Evolutionary conservation across 2,329 filamentous ascomycete species (phyloP), one percentile per base, ranked within the genome.

Genomic region (Cladorrhinum sp.): DNA sequence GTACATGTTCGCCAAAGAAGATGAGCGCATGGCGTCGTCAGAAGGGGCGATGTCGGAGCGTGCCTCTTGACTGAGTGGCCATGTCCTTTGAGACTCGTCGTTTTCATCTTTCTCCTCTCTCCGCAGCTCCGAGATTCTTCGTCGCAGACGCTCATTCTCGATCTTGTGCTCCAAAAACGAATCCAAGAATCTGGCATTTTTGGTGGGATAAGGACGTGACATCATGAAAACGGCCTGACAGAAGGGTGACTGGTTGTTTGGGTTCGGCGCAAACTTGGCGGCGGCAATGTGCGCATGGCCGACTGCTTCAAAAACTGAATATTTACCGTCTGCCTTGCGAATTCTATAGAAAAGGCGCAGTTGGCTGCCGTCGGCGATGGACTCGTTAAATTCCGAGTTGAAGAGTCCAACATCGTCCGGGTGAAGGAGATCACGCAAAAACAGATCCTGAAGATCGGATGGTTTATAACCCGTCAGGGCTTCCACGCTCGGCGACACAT

Each of bases 81-180:
- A 87, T 50, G 86, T 81, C 64, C 81, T 80, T 61, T 86, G 83
- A 56, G 86, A 83, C 60, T 86, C 84, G 62, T 90, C 88, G 16
- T 82, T 81, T 63, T 96, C 93, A 58, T 93, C 90, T 60, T 88
- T 86, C 73, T 97, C 94, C 74, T 97, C 94, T 63, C 85, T 83
- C 67, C 90, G 91, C 58, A 97, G 79, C 75, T 96, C 92, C 18
- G 89, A 87, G 64, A 98, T 96, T 49, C 91, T 86, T 68, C 91
- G 89, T 69, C 86, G 87, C 54, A 98, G 76, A 3, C 93, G 86
- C 77, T 96, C 92, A 70, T 97, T 96, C 74, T 97, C 94, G 58
- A 96, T 94, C 75, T 97, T 97, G 77, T 97, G 93, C 73, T 98
- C 94, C 26, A 98, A 80, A 70, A 97, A 97, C 0, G 92, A 96